Evolutionary conservation across 371 early-diverging fungal genomes (phyloP).

Genomic region (Apophysomyces variabilis): DNA sequence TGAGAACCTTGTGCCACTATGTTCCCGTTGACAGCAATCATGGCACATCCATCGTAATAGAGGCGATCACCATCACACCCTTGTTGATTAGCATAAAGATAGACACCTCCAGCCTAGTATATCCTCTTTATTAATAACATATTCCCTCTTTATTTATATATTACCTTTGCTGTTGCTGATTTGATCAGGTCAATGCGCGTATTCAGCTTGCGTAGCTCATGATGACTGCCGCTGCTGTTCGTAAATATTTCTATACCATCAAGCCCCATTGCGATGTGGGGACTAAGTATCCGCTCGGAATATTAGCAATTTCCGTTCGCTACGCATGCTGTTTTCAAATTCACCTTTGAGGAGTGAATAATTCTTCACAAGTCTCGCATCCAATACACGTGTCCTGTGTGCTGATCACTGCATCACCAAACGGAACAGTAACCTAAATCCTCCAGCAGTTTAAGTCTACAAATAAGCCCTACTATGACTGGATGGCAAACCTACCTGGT

Average conservation of each 20-base stretch:
- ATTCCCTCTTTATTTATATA: not conserved
- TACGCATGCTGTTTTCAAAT: not conserved
- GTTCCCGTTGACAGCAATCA: slow-evolving; percentile 91
- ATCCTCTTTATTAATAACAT: not conserved
- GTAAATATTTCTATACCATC: slow-evolving; percentile 97
- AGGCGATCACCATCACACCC: slow-evolving; percentile 99
- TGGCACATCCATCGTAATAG: slow-evolving; percentile 95
- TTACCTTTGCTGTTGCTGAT: slow-evolving; percentile 89
- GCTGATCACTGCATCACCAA: slow-evolving; percentile 88
- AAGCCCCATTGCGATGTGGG: slow-evolving; percentile 90
- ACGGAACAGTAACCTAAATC: slow-evolving; percentile 59
- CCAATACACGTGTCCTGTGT: slow-evolving; percentile 88
- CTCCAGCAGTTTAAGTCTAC: slow-evolving; percentile 2
- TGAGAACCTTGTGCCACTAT: slow-evolving; percentile 92
- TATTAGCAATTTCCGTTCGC: slow-evolving; percentile 1
- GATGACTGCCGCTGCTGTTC: slow-evolving; percentile 93
- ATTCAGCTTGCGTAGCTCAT: slow-evolving; percentile 88
- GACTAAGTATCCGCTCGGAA: slow-evolving; percentile 53
- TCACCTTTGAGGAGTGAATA: slow-evolving; percentile 90
- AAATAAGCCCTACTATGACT: not conserved
- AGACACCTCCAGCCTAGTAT: slow-evolving; percentile 83
- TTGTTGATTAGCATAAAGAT: slow-evolving; percentile 95
- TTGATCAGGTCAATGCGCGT: slow-evolving; percentile 86
- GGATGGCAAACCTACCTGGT: slow-evolving; percentile 57
- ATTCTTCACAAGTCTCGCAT: slow-evolving; percentile 96